Evolutionary conservation across 2,329 filamentous ascomycete species (phyloP), one percentile per base, ranked within the genome.

Genomic region (Xylariaceae sp.): DNA sequence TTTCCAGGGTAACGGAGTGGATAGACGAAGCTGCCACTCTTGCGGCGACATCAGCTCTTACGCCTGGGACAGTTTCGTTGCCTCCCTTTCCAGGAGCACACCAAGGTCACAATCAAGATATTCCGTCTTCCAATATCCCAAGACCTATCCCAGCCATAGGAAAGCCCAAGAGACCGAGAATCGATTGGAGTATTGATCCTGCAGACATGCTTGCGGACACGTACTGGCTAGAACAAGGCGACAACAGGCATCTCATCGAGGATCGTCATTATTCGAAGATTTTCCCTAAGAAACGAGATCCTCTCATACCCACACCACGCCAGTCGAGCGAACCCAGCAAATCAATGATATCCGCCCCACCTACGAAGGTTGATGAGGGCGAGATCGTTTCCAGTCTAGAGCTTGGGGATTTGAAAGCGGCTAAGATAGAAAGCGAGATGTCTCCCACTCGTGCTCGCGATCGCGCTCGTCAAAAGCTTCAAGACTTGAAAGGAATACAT

Each of bases 121-220:
- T 46, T 2, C 48, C 54, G 41, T 3, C 63, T 46, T 71, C 77
- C 7, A 74, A 81, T 29, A 70, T 73, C 56, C 76, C 73, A 44
- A 74, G 71, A 56, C 74, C 70, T 57, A 73, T 71, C n/a, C 77
- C 72, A 44, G 72, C 71, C 52, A 73, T 77, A 58, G 76, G 79
- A 12, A 91, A 91, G 59, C 77, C 84, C 2, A 86, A 87, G 53
- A 84, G 91, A 47, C 88, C 89, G 1, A 85, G 90, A 56, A 86
- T 92, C 20, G 92, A 96, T 68, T 98, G 95, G 95, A 82, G 85
- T 40, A 85, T 93, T 18, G 85, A 89, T 44, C 90, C 93, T 0
- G 87, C 90, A 53, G 93, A 98, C 70, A 82, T 97, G 72, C 78
- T 98, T 45, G 93, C 93, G 3, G 95, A 99, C 75, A 81, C 89